These are phyloP conservation scores for Westerdykella sp. DNA, from an alignment of 2,329 filamentous ascomycete species.

Conservation along the genomic window DNA sequence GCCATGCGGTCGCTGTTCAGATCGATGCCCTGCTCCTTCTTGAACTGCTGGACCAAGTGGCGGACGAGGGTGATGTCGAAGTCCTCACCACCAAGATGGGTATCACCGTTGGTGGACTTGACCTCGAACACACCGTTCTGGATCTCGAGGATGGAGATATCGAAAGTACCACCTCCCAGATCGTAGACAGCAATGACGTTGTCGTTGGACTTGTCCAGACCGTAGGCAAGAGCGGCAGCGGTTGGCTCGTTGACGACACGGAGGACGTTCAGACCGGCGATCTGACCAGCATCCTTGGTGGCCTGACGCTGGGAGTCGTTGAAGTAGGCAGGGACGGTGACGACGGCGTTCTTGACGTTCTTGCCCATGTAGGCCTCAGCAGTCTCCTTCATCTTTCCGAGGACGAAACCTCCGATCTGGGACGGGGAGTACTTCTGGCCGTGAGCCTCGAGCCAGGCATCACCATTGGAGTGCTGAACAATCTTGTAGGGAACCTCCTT, in stretches of 20 bases:
- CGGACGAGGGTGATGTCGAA: slow-evolving; percentile 94
- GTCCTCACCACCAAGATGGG: slow-evolving; percentile 95
- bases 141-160: slow-evolving; percentile 97
- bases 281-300: slow-evolving; percentile 96
- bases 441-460: slow-evolving; percentile 91
- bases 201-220: slow-evolving; percentile 90
- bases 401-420: slow-evolving; percentile 94
- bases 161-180: slow-evolving; percentile 96
- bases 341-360: slow-evolving; percentile 89
- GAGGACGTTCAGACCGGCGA: slow-evolving; percentile 90
- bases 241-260: slow-evolving; percentile 98
- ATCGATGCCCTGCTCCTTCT: slow-evolving; percentile 90
- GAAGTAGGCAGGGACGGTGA: slow-evolving; percentile 97
- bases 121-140: slow-evolving; percentile 98
- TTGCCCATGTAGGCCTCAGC: slow-evolving; percentile 89
- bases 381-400: slow-evolving; percentile 99
- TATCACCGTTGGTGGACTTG: slow-evolving; percentile 98
- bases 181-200: slow-evolving; percentile 91
- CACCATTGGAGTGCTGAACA: slow-evolving; percentile 90
- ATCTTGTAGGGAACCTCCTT: slow-evolving; percentile 99
- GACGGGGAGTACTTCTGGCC: slow-evolving; percentile 95
- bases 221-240: slow-evolving; percentile 90
- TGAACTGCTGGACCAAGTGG: slow-evolving; percentile 90
- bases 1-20: slow-evolving; percentile 92
- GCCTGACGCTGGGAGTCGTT: slow-evolving; percentile 97